phyloP scores from a whole-genome alignment of 139 green algal species.

The Chlorella vulgaris region DNA sequence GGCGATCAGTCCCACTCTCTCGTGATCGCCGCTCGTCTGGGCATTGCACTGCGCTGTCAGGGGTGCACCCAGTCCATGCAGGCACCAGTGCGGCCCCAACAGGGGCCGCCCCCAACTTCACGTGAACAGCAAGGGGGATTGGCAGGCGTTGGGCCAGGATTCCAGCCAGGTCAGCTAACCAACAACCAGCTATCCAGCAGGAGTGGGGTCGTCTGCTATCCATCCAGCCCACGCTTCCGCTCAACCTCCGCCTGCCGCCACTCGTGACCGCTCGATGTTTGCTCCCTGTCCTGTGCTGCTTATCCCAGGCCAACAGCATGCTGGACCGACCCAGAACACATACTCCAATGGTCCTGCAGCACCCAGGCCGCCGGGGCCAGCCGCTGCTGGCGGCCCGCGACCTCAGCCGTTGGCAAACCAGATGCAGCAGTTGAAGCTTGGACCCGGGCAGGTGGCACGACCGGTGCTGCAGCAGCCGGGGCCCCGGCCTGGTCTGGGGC shows the following conservation, averaged over 20 bases:
- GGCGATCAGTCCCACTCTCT: background rate
- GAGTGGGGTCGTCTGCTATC: too few relatives aligned
- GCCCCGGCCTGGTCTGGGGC: background rate
- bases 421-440: constrained; percentile 43
- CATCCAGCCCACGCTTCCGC: too few relatives aligned
- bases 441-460: background rate
- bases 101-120: background rate
- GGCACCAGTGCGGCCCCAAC: background rate
- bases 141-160: too few relatives aligned
- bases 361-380: background rate
- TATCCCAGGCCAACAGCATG: background rate
- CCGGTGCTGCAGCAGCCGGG: background rate
- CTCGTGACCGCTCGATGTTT: background rate
- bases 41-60: background rate
- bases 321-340: background rate
- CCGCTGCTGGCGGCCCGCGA: background rate
- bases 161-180: background rate
- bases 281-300: background rate
- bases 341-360: background rate
- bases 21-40: background rate
- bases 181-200: too few relatives aligned
- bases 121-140: background rate
- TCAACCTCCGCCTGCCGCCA: background rate
- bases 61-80: background rate
- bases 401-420: background rate